Evolutionary conservation across 176 grass and related monocot species (phyloP).

Genomic region (Thalia dealbata): DNA sequence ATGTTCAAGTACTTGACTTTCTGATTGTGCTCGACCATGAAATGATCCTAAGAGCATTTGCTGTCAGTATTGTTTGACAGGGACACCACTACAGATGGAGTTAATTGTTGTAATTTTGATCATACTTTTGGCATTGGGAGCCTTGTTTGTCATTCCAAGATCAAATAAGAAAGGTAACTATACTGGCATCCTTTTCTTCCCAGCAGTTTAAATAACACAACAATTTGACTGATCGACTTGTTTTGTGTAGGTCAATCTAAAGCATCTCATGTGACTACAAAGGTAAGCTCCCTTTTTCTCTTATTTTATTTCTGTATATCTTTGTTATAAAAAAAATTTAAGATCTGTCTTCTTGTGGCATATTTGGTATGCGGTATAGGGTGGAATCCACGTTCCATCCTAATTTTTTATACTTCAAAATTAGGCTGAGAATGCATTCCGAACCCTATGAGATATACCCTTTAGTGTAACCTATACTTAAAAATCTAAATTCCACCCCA

Average conservation of each 20-base stretch:
- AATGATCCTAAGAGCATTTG: background rate
- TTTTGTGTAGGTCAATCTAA: slow-evolving; percentile 36
- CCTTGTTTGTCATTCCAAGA: slow-evolving; percentile 49
- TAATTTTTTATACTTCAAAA: no score
- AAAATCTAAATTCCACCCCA: no score
- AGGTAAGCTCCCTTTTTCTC: slow-evolving; percentile 35
- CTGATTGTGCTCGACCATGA: no score
- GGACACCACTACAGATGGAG: slow-evolving; percentile 31
- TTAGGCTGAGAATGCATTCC: no score
- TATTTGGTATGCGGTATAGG: no score
- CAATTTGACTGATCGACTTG: background rate
- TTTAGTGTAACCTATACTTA: no score
- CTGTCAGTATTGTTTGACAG: background rate
- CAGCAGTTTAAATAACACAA: background rate
- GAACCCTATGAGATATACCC: no score
- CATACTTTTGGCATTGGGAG: slow-evolving; percentile 53
- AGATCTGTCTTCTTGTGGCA: background rate
- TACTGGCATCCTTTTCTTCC: background rate
- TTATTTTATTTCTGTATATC: background rate
- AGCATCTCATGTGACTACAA: slow-evolving; percentile 1
- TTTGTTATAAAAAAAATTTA: background rate
- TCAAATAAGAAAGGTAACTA: slow-evolving; percentile 46
- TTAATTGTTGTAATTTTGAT: slow-evolving; percentile 31
- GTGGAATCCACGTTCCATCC: no score
- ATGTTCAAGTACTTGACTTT: no score